Evolutionary conservation across 257 asterid species (phyloP), one percentile per base, ranked within the genome.

Genomic region (Lithospermum erythrorhizon): DNA sequence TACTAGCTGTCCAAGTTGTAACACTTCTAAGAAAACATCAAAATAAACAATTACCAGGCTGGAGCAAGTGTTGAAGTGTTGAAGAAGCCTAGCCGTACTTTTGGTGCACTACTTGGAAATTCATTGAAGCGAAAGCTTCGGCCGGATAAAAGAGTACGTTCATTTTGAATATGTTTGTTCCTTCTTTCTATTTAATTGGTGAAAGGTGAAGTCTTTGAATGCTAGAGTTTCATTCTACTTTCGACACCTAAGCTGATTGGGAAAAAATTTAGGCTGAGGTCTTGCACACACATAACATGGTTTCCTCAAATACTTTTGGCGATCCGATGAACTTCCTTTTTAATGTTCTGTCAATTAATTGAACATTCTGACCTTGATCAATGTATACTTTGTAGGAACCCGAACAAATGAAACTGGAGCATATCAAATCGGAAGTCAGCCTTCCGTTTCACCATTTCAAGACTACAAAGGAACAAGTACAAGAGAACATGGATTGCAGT

Each of bases 31-130:
- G 4, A n/a, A 24, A 24, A 24, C 4, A 4, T 24, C 2, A 5
- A 27, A 60, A 65, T 48, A 65, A 62, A 65, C 30, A 9, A 58
- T 64, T 65, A 60, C 64, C 56, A 84, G 94, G 78, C 68, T 66
- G 84, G 80, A 77, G 95, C 80, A 60, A 81, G 84, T 47, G 86
- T 86, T 75, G 89, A 82, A 79, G 73, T 72, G 65, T 65, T 80
- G 52, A 83, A 83, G 85, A 93, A 89, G 76, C 97, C 97, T 55
- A 82, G 68, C 72, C 85, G 89, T 68, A 85, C 89, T 68, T 82
- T 89, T 73, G 96, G 97, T 77, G 85, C 91, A 48, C 52, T 89
- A 78, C 77, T 93, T 22, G 96, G 96, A 57, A 73, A 75, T 66
- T 67, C 95, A 24, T 76, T 83, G 11, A 89, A 93, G 75, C 79